These are phyloP conservation scores for Amanita jacksonii DNA, from an alignment of 768 basidiomycete species.

Conservation along the genomic window DNA sequence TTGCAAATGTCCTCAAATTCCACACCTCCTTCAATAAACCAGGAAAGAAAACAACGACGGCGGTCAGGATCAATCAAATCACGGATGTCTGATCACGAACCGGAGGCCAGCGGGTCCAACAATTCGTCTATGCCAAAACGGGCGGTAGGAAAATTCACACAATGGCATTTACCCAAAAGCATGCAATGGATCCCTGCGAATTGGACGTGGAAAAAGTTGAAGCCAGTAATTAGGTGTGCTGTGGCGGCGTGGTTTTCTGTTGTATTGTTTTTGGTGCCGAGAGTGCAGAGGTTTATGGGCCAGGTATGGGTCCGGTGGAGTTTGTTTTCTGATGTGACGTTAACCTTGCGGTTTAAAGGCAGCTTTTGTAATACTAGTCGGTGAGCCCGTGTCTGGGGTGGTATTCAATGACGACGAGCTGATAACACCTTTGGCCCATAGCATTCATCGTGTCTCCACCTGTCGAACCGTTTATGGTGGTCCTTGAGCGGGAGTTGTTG, in stretches of 20 bases:
- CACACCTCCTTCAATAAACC: no score
- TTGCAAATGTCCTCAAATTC: no score
- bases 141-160: neutral
- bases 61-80: no score
- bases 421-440: conserved; percentile 16
- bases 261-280: conserved; percentile 49
- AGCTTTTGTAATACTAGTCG: conserved; percentile 54
- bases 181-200: conserved; percentile 51
- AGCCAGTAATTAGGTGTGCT: conserved; percentile 55
- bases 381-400: conserved; percentile 20
- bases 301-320: conserved; percentile 30
- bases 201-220: conserved; percentile 47
- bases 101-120: no score
- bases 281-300: conserved; percentile 40
- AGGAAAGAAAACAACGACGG: no score
- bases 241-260: conserved; percentile 52
- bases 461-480: conserved; percentile 55
- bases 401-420: neutral
- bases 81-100: no score
- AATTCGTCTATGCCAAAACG: neutral
- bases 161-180: neutral
- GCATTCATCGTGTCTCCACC: conserved; percentile 62
- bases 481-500: conserved; percentile 54
- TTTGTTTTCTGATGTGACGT: neutral
- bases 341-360: conserved; percentile 19